phyloP scores from a whole-genome alignment of 2,329 filamentous ascomycete species.

The Aspergillus amoenus region DNA sequence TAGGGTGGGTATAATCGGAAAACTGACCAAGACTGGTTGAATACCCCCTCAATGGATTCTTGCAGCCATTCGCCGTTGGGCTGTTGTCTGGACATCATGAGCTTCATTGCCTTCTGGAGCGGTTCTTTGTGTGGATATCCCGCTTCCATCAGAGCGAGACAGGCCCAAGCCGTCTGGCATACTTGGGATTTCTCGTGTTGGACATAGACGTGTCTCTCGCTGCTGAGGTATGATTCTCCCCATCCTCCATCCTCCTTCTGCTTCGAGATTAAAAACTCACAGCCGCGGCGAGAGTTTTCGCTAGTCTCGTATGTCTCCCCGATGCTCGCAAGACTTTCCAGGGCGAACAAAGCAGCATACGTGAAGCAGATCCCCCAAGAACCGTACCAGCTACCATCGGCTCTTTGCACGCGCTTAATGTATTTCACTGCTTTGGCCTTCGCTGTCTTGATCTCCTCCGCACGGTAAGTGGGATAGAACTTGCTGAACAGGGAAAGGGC shows the following conservation, averaged over 20 bases:
- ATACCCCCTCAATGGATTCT: constrained; percentile 95
- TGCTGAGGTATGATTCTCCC: constrained; percentile 91
- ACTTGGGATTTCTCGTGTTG: constrained; percentile 83
- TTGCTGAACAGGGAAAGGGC: constrained; percentile 79
- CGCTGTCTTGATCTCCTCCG: constrained; percentile 70
- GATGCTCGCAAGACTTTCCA: constrained; percentile 78
- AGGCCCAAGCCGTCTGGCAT: constrained; percentile 90
- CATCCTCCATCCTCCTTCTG: constrained; percentile 90
- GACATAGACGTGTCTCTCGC: constrained; percentile 71
- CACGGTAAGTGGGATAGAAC: constrained; percentile 77
- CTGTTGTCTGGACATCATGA: constrained; percentile 85
- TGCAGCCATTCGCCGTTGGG: constrained; percentile 91
- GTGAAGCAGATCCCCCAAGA: constrained; percentile 98
- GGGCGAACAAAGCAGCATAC: constrained; percentile 93
- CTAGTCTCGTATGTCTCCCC: constrained; percentile 81
- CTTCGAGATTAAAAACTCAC: constrained; percentile 79
- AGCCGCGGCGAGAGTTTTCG: constrained; percentile 68
- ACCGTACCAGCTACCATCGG: constrained; percentile 95
- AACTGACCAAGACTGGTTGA: constrained; percentile 89
- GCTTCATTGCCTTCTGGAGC: constrained; percentile 69
- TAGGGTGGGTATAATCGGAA: not conserved
- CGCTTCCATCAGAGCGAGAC: constrained; percentile 79
- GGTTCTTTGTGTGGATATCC: constrained; percentile 73
- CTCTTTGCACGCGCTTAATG: constrained; percentile 74
- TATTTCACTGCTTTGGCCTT: constrained; percentile 73